Base-by-base conservation (phyloP, 2,329 filamentous ascomycete species). In the Phaeomoniella chlamydospora region DNA sequence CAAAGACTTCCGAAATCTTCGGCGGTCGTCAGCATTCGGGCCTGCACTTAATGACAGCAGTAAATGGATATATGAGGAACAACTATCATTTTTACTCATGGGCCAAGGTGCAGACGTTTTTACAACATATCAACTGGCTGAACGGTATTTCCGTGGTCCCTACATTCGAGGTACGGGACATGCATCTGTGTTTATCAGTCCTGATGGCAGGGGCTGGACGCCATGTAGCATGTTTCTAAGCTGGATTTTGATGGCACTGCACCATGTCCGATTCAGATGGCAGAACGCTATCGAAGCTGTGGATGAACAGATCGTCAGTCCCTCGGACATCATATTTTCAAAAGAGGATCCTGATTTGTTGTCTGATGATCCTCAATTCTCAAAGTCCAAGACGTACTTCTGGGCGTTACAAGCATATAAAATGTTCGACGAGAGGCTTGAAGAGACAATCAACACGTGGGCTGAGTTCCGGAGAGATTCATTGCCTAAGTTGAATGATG, bases 321-420 rank as follows among this genome's bases (percentile, higher is more conserved):
- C 22, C n/a, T 26, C 22, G n/a, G 22, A 26, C n/a, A 26, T 34
- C 13, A 16, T 34, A 12, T 18, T 17, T 10, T 12, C 18, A 12
- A 15, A 17, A 18, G n/a, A 10, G 9, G 11, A 12, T 10, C 14
- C 18, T 17, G 32, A 34, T 17, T 17, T 34, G 4, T 6, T 34
- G 6, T 34, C 32, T 9, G 32, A 34, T 12, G 32, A 34, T 13
- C 32, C 32, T 12, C 15, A 34, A 12, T 34, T 34, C 16, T 18
- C 15, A 34, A 34, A 18, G 32, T 34, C 32, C 4, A 34, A 34
- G 13, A 17, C 32, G 32, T 34, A 17, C 17, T 34, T 34, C 13
- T 34, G 32, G 32, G 32, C 32, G 4, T 17, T 34, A 15, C 32
- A 34, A 18, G 32, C 18, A 17, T 34, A 34, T 17, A 34, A 15